Evolutionary conservation across 495 filamentous ascomycete species (phyloP), one percentile per base, ranked within the genome.

Genomic region (Staphylotrichum longicolle): DNA sequence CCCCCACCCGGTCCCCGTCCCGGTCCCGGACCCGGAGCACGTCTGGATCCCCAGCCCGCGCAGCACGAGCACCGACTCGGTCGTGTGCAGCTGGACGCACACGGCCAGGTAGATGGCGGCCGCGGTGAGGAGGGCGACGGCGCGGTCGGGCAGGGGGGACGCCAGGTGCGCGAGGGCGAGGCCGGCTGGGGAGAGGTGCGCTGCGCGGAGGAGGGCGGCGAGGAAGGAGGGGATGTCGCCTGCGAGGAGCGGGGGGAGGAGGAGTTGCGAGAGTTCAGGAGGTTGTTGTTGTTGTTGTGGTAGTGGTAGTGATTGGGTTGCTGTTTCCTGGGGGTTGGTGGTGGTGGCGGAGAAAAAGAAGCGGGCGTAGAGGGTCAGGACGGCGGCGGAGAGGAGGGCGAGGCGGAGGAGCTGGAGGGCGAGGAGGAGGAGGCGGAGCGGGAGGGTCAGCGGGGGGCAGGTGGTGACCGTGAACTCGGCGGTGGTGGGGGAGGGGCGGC

Each of bases 21-120:
- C 47, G 15, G 15, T 9, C 10, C 12, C 57, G 20, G 20, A 32
- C 34, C 55, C 44, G 12, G 40, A 34, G 12, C 83, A 85, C 4
- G 91, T 98, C 72, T 99, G 94, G 58, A 99, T 89, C 3, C 94
- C 94, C 14, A 99, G 81, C 15, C 91, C 89, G 44, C 91, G 85
- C 58, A 99, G 85, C 10, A 96, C 90, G 1, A 97, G 81, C 7
- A 99, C 83, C 1, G 88, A 90, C 77, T 98, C 94, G 71, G 93
- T 88, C 76, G 76, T 74, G 66, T 82, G 78, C 12, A 79, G 66
- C 27, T 78, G 77, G 4, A 70, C 33, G 27, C 37, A 68, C 11
- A 77, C 60, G 1, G 75, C 63, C 15, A 68, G 14, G 65, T 78
- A 82, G 0, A 79, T 65, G 2, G 72, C 57, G 0, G 27, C 54